Conservation (phyloP, 768 basidiomycete genomes). For the Kwoniella shandongensis region DNA sequence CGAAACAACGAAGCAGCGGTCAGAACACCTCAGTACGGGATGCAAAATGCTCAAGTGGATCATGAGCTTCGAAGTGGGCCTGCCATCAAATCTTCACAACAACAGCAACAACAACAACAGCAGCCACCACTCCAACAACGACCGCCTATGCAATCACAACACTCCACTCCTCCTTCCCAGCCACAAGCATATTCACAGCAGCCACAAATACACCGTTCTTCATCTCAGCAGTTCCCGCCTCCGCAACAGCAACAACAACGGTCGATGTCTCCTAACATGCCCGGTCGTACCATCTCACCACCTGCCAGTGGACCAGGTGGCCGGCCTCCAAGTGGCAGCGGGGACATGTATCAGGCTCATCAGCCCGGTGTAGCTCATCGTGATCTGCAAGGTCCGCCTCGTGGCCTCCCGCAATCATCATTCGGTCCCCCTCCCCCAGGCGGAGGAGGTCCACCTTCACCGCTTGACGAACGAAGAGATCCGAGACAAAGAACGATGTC, state of each 20-base stretch:
- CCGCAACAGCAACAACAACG: conserved; percentile 11
- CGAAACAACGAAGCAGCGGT: conserved; percentile 83
- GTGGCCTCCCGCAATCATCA: conserved; percentile 40
- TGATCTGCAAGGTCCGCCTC: conserved; percentile 24
- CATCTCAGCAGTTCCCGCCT: conserved; percentile 12
- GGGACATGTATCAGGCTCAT: not conserved
- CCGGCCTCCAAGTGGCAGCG: not conserved
- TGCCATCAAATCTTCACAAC: conserved; percentile 11
- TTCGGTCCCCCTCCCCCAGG: conserved; percentile 39
- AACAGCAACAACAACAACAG: conserved; percentile 10
- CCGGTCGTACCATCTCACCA: conserved; percentile 16
- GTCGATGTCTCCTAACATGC: conserved; percentile 12
- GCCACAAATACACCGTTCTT: conserved; percentile 1
- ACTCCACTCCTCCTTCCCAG: conserved; percentile 1
- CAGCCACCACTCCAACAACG: conserved; percentile 22
- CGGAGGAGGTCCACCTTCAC: not conserved
- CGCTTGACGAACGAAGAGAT: conserved; percentile 22
- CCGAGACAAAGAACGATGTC: conserved; percentile 35
- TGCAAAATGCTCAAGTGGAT: conserved; percentile 90
- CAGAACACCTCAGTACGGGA: conserved; percentile 85
- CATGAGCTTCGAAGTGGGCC: conserved; percentile 60
- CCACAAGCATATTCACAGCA: conserved; percentile 14
- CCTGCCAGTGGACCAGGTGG: conserved; percentile 12
- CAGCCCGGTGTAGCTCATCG: conserved; percentile 11
- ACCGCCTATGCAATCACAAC: conserved; percentile 4